Base-by-base conservation (phyloP, 345 rosid species). In the Camelina laxa region DNA sequence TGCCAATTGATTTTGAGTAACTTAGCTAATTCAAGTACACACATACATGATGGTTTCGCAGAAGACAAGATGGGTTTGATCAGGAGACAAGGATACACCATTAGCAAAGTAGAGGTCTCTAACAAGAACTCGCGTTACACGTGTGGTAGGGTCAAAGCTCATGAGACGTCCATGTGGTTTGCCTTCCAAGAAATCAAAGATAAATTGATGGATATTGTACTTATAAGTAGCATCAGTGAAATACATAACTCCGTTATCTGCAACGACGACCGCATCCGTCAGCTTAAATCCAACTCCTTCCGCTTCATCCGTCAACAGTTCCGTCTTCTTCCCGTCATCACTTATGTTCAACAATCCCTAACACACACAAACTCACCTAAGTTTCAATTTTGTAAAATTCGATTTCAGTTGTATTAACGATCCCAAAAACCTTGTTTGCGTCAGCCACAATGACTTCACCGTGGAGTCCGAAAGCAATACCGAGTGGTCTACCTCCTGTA, bases 401-500 rank as follows among this genome's bases (percentile, higher is more conserved):
- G 22, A 36, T 19, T 27, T 20, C 0, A n/a, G 4, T 3, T 44
- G n/a, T 10, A 30, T 16, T 31, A 7, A 35, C 22, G 1, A 4
- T 11, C 31, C 76, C n/a, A 19, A 58, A 93, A 33, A 93, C 98
- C 97, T 84, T 87, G 30, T 66, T 51, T 1, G 97, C 87, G 22
- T 91, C 96, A 4, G 92, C 96, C 1, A 94, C 96, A 0, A 91
- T 72, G 1, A 94, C 27, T 48, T 85, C 92, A 0, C 65, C 47
- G 5, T 81, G 14, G 2, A 15, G 68, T 54, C 88, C 85, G 1
- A 91, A 59, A 54, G 82, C 91, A 24, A 94, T 30, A 9, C 98
- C 98, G 5, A 94, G 92, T 0, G 98, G 97, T 53, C 98, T 74
- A 4, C 98, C 97, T 1, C 93, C 88, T 3, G 97, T 94, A 67